Base-by-base conservation (phyloP, 495 filamentous ascomycete genomes). In the Penicillium pancosmium region DNA sequence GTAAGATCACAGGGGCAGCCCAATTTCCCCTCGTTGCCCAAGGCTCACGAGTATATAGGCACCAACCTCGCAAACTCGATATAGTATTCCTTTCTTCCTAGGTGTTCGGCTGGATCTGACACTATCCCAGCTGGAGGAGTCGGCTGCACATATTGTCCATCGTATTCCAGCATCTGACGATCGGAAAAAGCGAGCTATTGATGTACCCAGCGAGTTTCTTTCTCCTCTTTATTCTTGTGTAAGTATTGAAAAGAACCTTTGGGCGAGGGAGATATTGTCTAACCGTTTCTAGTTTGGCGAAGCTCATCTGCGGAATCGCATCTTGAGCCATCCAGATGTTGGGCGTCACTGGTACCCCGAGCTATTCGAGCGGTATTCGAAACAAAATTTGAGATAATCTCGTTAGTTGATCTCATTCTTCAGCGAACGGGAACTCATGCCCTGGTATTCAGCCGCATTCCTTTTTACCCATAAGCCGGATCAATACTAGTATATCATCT, bases 241-340 rank as follows among this genome's bases (percentile, higher is more conserved):
- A 55, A 66, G 76, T 67, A 5, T 34, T 3, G 11, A n/a, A 33
- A 36, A 10, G n/a, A 21, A 9, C 12, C 21, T 4, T 48, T 18
- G 13, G 15, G 33, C n/a, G 41, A 52, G 10, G 3, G 18, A 10
- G 16, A 21, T 12, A 35, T 5, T 40, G 7, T 18, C 52, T 65
- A 16, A 62, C 54, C 18, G 4, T 48, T 15, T 44, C 4, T 41
- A 80, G 74, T 77, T 81, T 40, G 78, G 79, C 1, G 79, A 81
- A 62, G 79, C 79, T 18, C 76, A 80, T 43, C 61, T 81, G 63
- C 81, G 87, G 70, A 97, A 97, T 74, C 77, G 92, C n/a, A 84
- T 97, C 54, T 89, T 92, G 76, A 91, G 88, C 61, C 93, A 97
- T 75, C 88, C 88, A 3, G 93, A 97, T 71, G 93, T 97, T 1